Conservation (phyloP, 1,284 basidiomycete species). For the Tylopilus sp. region DNA sequence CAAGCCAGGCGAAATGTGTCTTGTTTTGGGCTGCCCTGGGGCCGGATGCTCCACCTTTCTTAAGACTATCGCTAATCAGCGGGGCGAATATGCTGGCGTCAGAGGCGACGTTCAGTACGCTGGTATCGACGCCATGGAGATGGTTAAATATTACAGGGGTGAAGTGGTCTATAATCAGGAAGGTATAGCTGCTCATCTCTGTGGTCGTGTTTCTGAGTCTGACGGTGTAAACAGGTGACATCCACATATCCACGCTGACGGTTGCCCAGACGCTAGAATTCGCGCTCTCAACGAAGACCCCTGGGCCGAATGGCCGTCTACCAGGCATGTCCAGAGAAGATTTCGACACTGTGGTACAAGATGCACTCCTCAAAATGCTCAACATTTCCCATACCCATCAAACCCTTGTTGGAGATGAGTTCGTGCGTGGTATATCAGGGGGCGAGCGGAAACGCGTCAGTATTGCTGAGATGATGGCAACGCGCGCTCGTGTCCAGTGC, state of each 20-base stretch:
- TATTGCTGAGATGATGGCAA: constrained; percentile 83
- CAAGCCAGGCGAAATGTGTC: constrained; percentile 37
- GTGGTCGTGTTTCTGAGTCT: not conserved
- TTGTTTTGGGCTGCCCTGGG: constrained; percentile 82
- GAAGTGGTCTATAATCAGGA: constrained; percentile 85
- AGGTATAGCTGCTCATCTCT: constrained; percentile 36
- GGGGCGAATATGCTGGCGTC: constrained; percentile 57
- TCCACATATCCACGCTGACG: constrained; percentile 74
- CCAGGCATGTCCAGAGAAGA: constrained; percentile 59
- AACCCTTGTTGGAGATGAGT: constrained; percentile 82
- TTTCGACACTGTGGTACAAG: constrained; percentile 54
- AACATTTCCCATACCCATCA: constrained; percentile 74
- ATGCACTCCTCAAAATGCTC: constrained; percentile 70
- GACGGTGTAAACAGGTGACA: constrained; percentile 47
- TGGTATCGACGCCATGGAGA: constrained; percentile 63
- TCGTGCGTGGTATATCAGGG: constrained; percentile 82
- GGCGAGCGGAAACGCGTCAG: constrained; percentile 86
- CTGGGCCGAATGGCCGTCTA: constrained; percentile 67
- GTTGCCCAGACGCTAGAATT: constrained; percentile 70
- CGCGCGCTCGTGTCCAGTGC: constrained; percentile 70
- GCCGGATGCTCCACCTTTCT: constrained; percentile 80
- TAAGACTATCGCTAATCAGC: constrained; percentile 72
- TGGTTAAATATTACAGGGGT: constrained; percentile 69
- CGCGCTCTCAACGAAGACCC: constrained; percentile 64
- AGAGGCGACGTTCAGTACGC: constrained; percentile 71